A percentile compares a stretch with the other conserved stretches of the same genome.
Evolutionary conservation across 1,139 yeast species (phyloP).

Genomic region (Zhuliangozyma blackwelliae): DNA sequence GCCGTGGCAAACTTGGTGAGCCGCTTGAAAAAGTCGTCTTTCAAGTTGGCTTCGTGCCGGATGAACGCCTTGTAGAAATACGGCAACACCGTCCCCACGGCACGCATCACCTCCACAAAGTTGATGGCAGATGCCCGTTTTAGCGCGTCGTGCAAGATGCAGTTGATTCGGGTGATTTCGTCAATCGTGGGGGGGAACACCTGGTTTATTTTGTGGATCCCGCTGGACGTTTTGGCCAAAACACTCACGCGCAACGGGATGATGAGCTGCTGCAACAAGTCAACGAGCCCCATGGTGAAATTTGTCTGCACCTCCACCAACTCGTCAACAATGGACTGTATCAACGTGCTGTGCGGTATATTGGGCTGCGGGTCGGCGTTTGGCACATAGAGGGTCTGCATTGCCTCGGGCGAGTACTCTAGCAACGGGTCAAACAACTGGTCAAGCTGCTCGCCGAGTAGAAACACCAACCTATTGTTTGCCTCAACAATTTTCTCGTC

Average conservation of each 20-base stretch:
- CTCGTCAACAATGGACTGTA: slow-evolving; percentile 58
- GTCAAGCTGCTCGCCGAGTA: slow-evolving; percentile 76
- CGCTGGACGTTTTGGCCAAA: slow-evolving; percentile 23
- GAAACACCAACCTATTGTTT: slow-evolving; percentile 69
- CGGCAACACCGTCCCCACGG: slow-evolving; percentile 76
- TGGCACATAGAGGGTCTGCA: slow-evolving; percentile 62
- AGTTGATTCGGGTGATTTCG: slow-evolving; percentile 84
- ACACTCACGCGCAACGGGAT: slow-evolving; percentile 75
- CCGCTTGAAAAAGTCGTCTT: slow-evolving; percentile 21
- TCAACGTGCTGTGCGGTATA: slow-evolving; percentile 10
- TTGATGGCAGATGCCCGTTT: slow-evolving; percentile 66
- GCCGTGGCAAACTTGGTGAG: slow-evolving; percentile 47
- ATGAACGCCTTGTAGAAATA: slow-evolving; percentile 89
- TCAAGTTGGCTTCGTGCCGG: slow-evolving; percentile 79
- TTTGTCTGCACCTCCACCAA: slow-evolving; percentile 67
- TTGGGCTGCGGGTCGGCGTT: slow-evolving; percentile 23
- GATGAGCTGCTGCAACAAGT: slow-evolving; percentile 70
- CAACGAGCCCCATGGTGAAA: slow-evolving; percentile 66
- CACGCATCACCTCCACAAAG: slow-evolving; percentile 66
- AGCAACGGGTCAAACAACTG: slow-evolving; percentile 84
- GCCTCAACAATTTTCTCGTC: slow-evolving; percentile 33
- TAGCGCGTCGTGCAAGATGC: slow-evolving; percentile 74
- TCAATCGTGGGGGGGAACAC: slow-evolving; percentile 94
- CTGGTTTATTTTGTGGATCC: slow-evolving; percentile 62
- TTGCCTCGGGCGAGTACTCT: slow-evolving; percentile 87